Base-by-base conservation (phyloP, 129 eudicot genomes). In the Apium graveolens region DNA sequence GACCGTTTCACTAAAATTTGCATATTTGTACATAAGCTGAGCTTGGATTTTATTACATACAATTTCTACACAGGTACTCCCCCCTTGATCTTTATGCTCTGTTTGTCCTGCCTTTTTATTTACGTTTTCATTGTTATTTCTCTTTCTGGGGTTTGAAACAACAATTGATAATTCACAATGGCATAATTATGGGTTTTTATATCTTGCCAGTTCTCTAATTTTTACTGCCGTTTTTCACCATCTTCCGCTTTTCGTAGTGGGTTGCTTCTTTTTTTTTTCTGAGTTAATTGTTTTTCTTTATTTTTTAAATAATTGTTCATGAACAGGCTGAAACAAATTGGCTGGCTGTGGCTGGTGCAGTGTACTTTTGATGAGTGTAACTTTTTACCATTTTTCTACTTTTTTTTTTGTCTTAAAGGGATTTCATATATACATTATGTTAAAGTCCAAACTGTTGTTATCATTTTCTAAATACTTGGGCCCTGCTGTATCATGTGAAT, bases 401-500 rank as follows among this genome's bases (percentile, higher is more conserved):
- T 74, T 79, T 63, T 38, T 69, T 72, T 70, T 79, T 43, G 79
- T 7, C 42, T 60, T 70, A 20, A 55, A 71, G 79, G 76, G 76
- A 72, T 39, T 74, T 51, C 24, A 29, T 38, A 31, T 37, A 35
- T 37, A 68, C 44, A 70, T 35, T 70, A 35, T 70, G n/a, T 69
- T 35, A 11, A 32, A 17, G 74, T n/a, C 86, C 83, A 83, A 46
- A 55, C 65, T 66, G 77, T 66, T 46, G 80, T 84, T 73, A 86
- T 38, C 73, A 60, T 72, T 41, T 72, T 72, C 41, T 20, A 9
- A 24, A 65, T 81, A 38, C 11, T 84, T 62, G 87, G 91, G 84
- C 86, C 87, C 91, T 70, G 48, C 91, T 70, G 48, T 53, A 55
- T 82, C 90, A 89, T 87, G 93, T 84, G 89, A 76, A 60, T 77